Base-by-base conservation (phyloP, 345 rosid species). In the Mercurialis annua region DNA sequence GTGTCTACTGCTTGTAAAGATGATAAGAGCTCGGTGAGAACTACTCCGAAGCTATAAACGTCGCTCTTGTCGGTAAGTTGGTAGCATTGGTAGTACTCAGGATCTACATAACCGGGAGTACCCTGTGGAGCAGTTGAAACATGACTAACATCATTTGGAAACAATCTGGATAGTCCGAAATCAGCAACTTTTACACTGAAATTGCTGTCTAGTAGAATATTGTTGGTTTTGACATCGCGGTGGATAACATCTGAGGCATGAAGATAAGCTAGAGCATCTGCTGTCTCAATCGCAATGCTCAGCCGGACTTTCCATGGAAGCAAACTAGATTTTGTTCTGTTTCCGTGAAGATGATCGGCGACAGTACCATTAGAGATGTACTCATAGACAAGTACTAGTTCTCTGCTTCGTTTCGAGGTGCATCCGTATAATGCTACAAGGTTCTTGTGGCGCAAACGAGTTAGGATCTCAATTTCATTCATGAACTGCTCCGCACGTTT, bases 71-170 rank as follows among this genome's bases (percentile, higher is more conserved):
- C 84, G 0, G 96, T 92, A 10, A 92, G 83, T 26, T 80, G 82
- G 80, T 85, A 92, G 81, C 96, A 90, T 5, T 82, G 92, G 64
- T 85, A 82, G 24, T 92, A 90, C 66, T 88, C 92, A 0, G 98
- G 98, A 64, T 92, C 98, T 16, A 92, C 89, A 11, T 92, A 92
- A 31, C 98, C 98, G 0, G 96, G 98, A 0, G 98, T 92, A 51
- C 98, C 98, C 70, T 92, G 98, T 1, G 98, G 98, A 57, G 87
- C 93, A 0, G 98, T 92, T 5, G 98, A 92, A 2, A 92, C 86
- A 52, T 92, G 98, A 3, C 90, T 92, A 50, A 79, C 92, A 75
- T 88, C 83, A 10, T 1, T 78, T 0, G 97, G 96, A 67, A 88
- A 90, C 68, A 90, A 64, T 29, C 98, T 62, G 0, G 98, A 92